Percentiles rank a stretch among this genome's conserved stretches.
Conservation (phyloP, 1,284 basidiomycete species). For the Puccinia hordei region DNA sequence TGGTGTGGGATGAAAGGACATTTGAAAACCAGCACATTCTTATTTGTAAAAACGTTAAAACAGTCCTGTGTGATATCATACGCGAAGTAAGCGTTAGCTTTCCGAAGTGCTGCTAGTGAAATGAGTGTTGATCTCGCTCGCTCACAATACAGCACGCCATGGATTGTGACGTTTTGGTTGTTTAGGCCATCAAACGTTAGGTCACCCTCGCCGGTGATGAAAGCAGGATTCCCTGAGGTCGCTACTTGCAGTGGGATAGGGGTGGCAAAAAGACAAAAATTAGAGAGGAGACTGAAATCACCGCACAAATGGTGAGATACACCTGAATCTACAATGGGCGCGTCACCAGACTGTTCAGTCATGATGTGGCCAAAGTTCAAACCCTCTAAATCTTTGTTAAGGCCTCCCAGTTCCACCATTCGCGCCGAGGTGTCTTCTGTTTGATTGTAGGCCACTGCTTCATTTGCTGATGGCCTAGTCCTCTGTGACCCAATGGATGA, state of each 20-base stretch:
- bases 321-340: neutral
- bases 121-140: neutral
- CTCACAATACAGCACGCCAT: neutral
- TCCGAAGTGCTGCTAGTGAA: neutral
- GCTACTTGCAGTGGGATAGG: neutral
- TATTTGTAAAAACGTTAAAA: neutral
- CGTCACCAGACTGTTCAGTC: neutral
- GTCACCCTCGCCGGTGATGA: neutral
- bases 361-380: neutral
- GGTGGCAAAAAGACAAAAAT: neutral
- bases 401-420: neutral
- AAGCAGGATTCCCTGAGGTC: neutral
- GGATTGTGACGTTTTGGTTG: neutral
- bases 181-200: neutral
- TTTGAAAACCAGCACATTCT: neutral
- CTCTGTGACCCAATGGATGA: neutral
- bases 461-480: too few species aligned
- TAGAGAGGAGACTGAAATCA: neutral
- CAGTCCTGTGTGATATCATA: neutral
- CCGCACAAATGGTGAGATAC: neutral
- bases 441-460: too few species aligned
- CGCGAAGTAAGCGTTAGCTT: neutral
- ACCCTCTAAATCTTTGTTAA: neutral
- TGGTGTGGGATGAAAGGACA: neutral
- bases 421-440: too few species aligned